Base-by-base conservation (phyloP, 2,329 filamentous ascomycete species). In the Chaetomiaceae sp. region DNA sequence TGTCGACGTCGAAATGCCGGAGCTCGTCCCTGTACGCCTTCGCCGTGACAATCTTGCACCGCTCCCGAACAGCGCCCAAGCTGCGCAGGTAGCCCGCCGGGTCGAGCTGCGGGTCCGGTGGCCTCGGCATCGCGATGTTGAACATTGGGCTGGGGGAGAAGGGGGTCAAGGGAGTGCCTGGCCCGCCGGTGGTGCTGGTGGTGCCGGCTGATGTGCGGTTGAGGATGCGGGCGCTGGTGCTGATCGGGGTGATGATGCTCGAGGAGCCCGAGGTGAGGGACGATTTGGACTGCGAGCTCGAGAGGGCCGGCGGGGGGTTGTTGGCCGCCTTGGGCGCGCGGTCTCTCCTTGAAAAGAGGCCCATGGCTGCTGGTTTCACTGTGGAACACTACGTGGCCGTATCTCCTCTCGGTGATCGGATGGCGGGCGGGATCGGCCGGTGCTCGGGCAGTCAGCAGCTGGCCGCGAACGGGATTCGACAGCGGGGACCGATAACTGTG, bases 61-160 rank as follows among this genome's bases (percentile, higher is more conserved):
- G 75, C 63, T 96, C 89, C 56, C 93, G 80, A 21, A 99, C 89
- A 23, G 93, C 83, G 63, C 89, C 83, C 63, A 97, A 82, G 71
- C 90, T 96, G 65, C 88, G 83, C 63, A 99, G 79, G 70, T 97
- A 97, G 55, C 85, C 91, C 20, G 87, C 89, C 17, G 92, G 91
- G 66, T 97, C 89, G 60, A 92, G 76, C 55, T 85, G 79, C 62
- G 92, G 91, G 70, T 97, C 91, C 23, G 92, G 91, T 14, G 90
- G 83, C 63, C 83, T 85, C 44, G 92, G 88, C 42, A 97, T 79
- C 57, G 86, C 83, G 59, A 91, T 78, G 20, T 25, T 44, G 39
- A 49, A 49, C 55, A 70, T 74, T 58, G 74, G 61, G 67, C 65
- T 53, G 66, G 69, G 74, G 31, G 76, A 74, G 65, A 79, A 77